Evolutionary conservation across 208 protist species (phyloP), one percentile per base, ranked within the genome.

Genomic region (Acanthamoeba triangularis): DNA sequence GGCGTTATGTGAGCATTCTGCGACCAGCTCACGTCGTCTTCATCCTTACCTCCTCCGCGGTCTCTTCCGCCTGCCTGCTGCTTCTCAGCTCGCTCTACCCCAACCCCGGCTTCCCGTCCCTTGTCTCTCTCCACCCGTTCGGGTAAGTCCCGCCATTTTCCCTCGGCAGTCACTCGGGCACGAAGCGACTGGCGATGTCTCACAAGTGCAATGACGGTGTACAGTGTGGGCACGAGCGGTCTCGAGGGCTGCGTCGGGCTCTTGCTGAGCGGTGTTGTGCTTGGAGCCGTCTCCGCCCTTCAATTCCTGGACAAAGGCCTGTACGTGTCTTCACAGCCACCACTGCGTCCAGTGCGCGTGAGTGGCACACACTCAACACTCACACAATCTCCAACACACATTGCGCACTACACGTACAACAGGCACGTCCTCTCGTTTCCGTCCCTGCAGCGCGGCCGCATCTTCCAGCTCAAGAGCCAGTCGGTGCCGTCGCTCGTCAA

Each of bases 391-490:
- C 49, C 49, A 52, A 52, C 49, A 4, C 49, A 52, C 49, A 11
- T 61, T 54, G 49, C 13, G 13, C 49, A 54, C 49, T 54, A 13
- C 49, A 25, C 56, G 5, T 61, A 23, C 18, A 23, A 28, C 63
- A 87, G 78, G 23, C 18, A 87, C 14, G 49, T 87, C 6, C 78
- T 87, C 6, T 25, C 78, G 16, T 87, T 87, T 23, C 78, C 78
- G 13, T 87, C 78, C 33, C 47, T 87, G 33, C 78, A 87, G 49
- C 41, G 49, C 30, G 78, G 78, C 47, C 78, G 78, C 49, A 87
- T 87, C 47, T 87, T 87, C 78, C 78, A 61, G 49, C 78, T 87
- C 78, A 87, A 87, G 78, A 37, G 44, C 78, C 37, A 61, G 18
- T 20, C 33, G 44, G 47, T 87, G 44, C 78, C 78, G 1, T 23